Evolutionary conservation across 2,329 filamentous ascomycete species (phyloP).

Genomic region (Pseudomassariella vexata): DNA sequence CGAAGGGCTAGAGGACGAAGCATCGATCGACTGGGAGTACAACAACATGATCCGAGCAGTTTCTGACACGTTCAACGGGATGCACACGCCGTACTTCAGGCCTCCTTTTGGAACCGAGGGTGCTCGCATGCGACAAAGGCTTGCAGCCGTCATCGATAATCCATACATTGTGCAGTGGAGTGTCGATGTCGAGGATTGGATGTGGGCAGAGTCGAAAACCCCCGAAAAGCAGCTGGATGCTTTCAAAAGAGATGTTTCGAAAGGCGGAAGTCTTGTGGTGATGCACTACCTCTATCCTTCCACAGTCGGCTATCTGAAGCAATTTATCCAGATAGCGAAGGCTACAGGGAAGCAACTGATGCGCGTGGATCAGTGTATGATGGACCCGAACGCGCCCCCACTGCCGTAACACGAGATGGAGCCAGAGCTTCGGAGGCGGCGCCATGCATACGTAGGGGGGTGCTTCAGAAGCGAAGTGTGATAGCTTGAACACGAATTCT

Average conservation of each 20-base stretch:
- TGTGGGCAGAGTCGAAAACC: constrained; percentile 56
- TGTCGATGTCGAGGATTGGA: constrained; percentile 66
- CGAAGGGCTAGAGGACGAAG: constrained; percentile 46
- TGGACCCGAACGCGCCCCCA: constrained; percentile 53
- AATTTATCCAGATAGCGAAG: constrained; percentile 62
- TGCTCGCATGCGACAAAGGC: constrained; percentile 57
- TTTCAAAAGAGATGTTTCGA: constrained; percentile 56
- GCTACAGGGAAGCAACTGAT: constrained; percentile 58
- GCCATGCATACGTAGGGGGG: too few relatives aligned
- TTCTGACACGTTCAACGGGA: constrained; percentile 26
- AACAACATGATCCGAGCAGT: constrained; percentile 48
- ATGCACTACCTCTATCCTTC: constrained; percentile 63
- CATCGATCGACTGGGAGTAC: constrained; percentile 56
- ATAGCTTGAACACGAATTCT: too few relatives aligned
- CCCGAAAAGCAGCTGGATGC: constrained; percentile 62
- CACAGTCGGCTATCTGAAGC: constrained; percentile 57
- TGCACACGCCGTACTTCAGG: constrained; percentile 51
- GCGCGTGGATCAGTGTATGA: constrained; percentile 62
- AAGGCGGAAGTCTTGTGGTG: constrained; percentile 59
- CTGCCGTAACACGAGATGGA: too few relatives aligned
- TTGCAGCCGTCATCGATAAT: constrained; percentile 47
- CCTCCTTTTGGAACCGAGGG: constrained; percentile 65
- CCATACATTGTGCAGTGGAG: constrained; percentile 62
- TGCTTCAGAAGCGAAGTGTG: too few relatives aligned
- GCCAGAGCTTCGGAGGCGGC: too few relatives aligned